phyloP scores from a whole-genome alignment of 2,329 filamentous ascomycete species.

The Colletotrichum magnum region DNA sequence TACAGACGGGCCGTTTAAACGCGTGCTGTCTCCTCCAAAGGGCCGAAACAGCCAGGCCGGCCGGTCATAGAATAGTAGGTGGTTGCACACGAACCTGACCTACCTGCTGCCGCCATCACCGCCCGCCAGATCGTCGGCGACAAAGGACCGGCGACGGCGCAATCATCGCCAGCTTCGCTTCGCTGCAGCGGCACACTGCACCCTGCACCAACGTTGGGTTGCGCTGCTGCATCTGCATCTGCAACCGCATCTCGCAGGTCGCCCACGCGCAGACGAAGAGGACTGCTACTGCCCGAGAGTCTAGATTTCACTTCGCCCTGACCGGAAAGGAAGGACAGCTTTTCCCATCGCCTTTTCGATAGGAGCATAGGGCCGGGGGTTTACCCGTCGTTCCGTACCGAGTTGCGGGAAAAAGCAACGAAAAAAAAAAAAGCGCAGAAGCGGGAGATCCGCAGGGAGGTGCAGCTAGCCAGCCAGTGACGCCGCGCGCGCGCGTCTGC shows the following conservation, averaged over 20 bases:
- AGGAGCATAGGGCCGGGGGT: not conserved
- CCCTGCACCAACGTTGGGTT: not conserved
- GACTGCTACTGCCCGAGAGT: not conserved
- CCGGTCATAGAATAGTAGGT: not conserved
- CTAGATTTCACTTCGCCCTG: not conserved
- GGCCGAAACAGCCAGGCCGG: constrained; percentile 25
- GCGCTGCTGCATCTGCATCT: not conserved
- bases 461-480: constrained; percentile 12
- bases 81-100: too few species aligned
- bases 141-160: not conserved
- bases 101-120: constrained; percentile 10
- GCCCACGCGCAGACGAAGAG: too few species aligned
- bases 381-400: constrained; percentile 26
- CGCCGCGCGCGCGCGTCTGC: constrained; percentile 2
- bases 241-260: constrained; percentile 23
- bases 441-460: constrained; percentile 24
- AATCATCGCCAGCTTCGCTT: not conserved
- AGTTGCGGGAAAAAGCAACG: not conserved
- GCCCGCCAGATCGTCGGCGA: not conserved
- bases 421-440: constrained; percentile 7
- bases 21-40: constrained; percentile 39
- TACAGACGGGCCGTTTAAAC: constrained; percentile 41
- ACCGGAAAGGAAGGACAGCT: not conserved
- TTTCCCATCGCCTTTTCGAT: not conserved
- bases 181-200: constrained; percentile 5